phyloP scores from a whole-genome alignment of 495 filamentous ascomycete genomes.

The Baudoinia panamericana region DNA sequence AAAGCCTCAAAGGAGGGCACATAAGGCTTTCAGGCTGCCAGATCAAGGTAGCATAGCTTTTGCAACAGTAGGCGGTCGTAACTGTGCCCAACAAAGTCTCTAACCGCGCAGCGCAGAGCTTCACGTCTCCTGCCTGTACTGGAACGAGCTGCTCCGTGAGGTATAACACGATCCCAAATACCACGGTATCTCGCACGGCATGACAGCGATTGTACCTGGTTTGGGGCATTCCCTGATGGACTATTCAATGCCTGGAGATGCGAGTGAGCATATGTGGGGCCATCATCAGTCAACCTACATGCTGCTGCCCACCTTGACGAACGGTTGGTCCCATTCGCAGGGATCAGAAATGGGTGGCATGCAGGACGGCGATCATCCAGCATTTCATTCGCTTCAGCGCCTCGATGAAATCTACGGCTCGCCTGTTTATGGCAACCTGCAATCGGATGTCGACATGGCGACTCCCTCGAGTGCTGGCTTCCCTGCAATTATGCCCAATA shows the following conservation, averaged over 20 bases:
- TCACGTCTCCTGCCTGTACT: too few relatives aligned
- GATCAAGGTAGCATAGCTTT: too few relatives aligned
- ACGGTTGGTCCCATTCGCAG: neutral
- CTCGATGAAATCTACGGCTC: too few relatives aligned
- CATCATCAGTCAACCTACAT: neutral
- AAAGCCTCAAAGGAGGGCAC: too few relatives aligned
- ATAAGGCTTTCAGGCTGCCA: too few relatives aligned
- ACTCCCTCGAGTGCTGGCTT: conserved; percentile 3
- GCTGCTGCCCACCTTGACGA: conserved; percentile 1
- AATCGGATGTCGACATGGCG: conserved; percentile 3
- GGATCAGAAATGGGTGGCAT: conserved; percentile 10
- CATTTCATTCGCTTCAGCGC: too few relatives aligned
- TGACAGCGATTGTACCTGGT: conserved; percentile 3
- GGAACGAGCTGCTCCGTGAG: too few relatives aligned
- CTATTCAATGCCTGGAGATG: neutral
- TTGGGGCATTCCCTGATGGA: neutral
- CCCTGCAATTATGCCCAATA: neutral
- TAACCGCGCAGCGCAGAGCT: too few relatives aligned
- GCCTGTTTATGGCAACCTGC: too few relatives aligned
- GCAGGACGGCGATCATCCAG: conserved; percentile 12
- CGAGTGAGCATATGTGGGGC: neutral
- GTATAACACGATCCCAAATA: too few relatives aligned
- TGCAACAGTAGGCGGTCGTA: too few relatives aligned
- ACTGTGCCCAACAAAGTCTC: too few relatives aligned
- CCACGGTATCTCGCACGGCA: neutral